Base-by-base conservation (phyloP, 2,329 filamentous ascomycete genomes). In the Furcasterigmium sp. region DNA sequence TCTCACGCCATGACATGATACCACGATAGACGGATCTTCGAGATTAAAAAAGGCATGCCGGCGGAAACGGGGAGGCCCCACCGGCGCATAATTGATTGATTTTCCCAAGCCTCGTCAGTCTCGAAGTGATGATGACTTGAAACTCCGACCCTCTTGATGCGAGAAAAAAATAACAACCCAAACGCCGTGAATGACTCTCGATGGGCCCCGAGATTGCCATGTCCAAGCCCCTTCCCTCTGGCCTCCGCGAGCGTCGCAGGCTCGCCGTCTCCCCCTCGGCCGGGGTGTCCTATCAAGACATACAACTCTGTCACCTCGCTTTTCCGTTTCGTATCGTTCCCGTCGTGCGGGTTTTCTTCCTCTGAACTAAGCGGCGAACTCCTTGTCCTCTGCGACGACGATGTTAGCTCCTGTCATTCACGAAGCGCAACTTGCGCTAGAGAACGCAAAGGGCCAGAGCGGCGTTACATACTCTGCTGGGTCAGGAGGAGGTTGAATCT, bases 401-500 rank as follows among this genome's bases (percentile, higher is more conserved):
- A n/a, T 7, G 29, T 32, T 15, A 32, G 29, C 29, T 8, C 29
- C 13, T 32, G 29, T 32, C 13, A 13, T 32, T 13, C 29, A 15
- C 14, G n/a, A n/a, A n/a, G n/a, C n/a, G n/a, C n/a, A n/a, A n/a
- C 14, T 7, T 32, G 3, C 13, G 13, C 29, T 13, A 6, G 8
- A 25, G 18, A 25, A 23, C n/a, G n/a, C 8, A 13, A n/a, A 11
- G 29, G 29, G 13, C 29, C 29, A 14, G 17, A 23, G 28, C 8
- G 32, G 53, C n/a, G n/a, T n/a, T 41, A 70, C 72, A 51, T 51
- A 78, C 75, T 72, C 63, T 73, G 85, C 76, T 95, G 88, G 42
- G 87, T 93, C 64, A 95, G 72, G 49, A 97, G 80, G 51, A 96
- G 76, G 39, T 85, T 85, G 62, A 95, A 97, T 60, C 93, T 80